Conservation (phyloP, 345 rosid genomes). For the Stellera chamaejasme region DNA sequence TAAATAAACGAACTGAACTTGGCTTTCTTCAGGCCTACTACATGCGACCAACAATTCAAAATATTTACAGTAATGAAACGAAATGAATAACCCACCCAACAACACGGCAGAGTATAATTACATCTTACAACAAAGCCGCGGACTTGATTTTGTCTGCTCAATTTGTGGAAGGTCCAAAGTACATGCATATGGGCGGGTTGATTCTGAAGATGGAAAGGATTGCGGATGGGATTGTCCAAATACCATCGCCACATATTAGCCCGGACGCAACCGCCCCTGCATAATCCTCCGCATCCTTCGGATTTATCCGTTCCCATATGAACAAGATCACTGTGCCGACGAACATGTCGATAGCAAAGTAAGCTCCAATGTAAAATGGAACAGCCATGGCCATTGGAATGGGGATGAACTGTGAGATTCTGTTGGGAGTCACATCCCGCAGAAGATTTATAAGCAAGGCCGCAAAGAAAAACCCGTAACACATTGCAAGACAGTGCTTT, state of each 20-base stretch:
- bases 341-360: constrained; percentile 88
- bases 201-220: constrained; percentile 77
- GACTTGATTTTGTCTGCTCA: constrained; percentile 18
- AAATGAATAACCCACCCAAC: neutral
- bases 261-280: constrained; percentile 89
- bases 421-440: constrained; percentile 58
- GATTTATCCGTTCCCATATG: constrained; percentile 59
- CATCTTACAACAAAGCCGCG: constrained; percentile 16
- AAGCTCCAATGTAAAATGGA: constrained; percentile 86
- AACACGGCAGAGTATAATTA: neutral
- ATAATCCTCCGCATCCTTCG: constrained; percentile 68
- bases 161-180: constrained; percentile 59
- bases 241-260: constrained; percentile 82
- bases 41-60: neutral
- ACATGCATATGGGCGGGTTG: constrained; percentile 91
- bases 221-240: constrained; percentile 91
- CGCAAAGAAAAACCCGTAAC: constrained; percentile 59
- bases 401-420: constrained; percentile 68
- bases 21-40: neutral
- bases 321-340: constrained; percentile 69
- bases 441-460: constrained; percentile 59
- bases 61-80: neutral
- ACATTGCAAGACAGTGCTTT: constrained; percentile 64
- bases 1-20: too few species aligned
- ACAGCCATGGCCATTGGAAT: constrained; percentile 93